These are phyloP conservation scores for Guillardia theta DNA, from an alignment of 78 protist species.

Conservation along the genomic window DNA sequence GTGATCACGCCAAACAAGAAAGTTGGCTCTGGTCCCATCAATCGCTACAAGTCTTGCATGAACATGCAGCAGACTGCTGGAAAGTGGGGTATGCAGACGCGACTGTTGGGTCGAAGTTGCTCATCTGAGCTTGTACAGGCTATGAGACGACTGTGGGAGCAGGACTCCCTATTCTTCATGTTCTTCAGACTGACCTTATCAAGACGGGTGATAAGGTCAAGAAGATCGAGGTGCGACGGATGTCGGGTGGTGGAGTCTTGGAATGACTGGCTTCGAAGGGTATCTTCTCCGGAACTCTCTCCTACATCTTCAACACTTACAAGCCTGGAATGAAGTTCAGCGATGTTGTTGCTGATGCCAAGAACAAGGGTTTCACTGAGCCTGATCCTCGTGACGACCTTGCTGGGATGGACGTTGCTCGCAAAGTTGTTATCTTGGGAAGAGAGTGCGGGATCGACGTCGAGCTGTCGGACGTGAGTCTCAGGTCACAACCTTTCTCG, in stretches of 20 bases:
- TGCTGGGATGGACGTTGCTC: background rate
- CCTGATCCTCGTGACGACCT: conserved; percentile 12
- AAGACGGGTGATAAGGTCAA: conserved; percentile 62
- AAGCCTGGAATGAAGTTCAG: background rate
- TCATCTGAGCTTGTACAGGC: no score
- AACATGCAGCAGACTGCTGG: background rate
- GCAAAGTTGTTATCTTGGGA: conserved; percentile 1
- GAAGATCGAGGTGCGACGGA: conserved; percentile 66
- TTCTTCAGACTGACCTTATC: conserved; percentile 46
- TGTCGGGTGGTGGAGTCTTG: no score
- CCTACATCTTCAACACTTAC: conserved; percentile 70
- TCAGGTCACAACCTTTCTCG: background rate
- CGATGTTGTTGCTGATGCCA: background rate
- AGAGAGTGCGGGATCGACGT: conserved; percentile 4
- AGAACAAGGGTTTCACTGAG: conserved; percentile 19
- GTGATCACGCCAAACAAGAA: conserved; percentile 74
- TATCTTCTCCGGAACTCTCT: conserved; percentile 63
- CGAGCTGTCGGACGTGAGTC: background rate
- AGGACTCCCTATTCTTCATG: conserved; percentile 63
- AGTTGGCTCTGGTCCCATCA: conserved; percentile 47
- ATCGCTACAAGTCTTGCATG: conserved; percentile 22
- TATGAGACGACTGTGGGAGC: conserved; percentile 79
- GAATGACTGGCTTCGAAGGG: no score
- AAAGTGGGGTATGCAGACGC: background rate
- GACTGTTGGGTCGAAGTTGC: no score